Evolutionary conservation across 306 rosid species (phyloP), one percentile per base, ranked within the genome.

Genomic region (Alnus rubra): DNA sequence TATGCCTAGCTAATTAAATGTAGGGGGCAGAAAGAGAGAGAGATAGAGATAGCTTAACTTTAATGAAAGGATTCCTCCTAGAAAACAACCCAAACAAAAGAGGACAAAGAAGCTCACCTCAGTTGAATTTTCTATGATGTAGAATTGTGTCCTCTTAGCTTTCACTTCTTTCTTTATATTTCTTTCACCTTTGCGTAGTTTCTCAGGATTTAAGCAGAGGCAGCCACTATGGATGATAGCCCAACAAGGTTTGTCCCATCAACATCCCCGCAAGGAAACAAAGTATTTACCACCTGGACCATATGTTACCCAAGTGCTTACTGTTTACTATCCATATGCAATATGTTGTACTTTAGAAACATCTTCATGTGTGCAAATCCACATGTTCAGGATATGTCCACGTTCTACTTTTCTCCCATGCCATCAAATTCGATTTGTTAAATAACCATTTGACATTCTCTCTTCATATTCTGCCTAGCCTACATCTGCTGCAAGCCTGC

Each of bases 41-140:
- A 59, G 37, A 68, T 62, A 72, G 35, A 74, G 37, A 58, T 42
- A 69, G 49, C 42, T 60, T 70, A 64, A 64, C 35, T 48, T 60
- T 19, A 82, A 54, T 45, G 63, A 49, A 71, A 51, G 79, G 90
- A 88, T 89, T 83, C 93, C 67, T 74, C 33, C 76, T 74, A 31
- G 51, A 76, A 79, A 80, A 76, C 78, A 84, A 71, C 87, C 89
- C 88, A 84, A 89, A 73, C 78, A 80, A 76, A 88, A 82, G 85
- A 87, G 79, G 93, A 89, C 93, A 90, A 89, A 82, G 10, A 33
- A 60, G 2, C 73, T 74, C 81, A 81, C 78, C 81, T 82, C 84
- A 74, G 35, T 80, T 76, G 74, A 65, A 68, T 79, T 82, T 79
- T 78, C 80, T 76, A 76, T 88, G 81, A 70, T 76, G 68, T 69